Evolutionary conservation across 2,329 filamentous ascomycete species (phyloP).

Genomic region (Rutstroemia sp.): DNA sequence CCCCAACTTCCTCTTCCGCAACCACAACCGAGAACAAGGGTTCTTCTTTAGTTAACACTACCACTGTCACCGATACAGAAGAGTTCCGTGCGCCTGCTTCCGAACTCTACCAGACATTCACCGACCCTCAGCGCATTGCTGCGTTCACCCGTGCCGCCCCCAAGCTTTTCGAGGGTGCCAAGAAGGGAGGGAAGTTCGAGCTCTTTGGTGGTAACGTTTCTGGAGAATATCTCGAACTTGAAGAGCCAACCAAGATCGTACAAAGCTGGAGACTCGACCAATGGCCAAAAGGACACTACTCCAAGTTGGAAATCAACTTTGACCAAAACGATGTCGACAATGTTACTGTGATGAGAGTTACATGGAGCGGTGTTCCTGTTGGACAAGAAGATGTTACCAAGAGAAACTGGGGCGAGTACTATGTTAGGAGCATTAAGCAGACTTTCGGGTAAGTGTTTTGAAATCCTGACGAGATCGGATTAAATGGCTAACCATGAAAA

Average conservation of each 20-base stretch:
- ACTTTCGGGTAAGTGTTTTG: conserved; percentile 64
- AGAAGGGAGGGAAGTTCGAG: conserved; percentile 83
- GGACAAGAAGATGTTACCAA: conserved; percentile 96
- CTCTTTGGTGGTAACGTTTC: conserved; percentile 93
- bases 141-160: conserved; percentile 88
- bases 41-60: conserved; percentile 64
- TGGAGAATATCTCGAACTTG: conserved; percentile 77
- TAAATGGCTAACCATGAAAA: neutral
- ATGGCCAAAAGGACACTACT: conserved; percentile 89
- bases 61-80: conserved; percentile 78
- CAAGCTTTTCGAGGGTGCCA: conserved; percentile 81
- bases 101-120: conserved; percentile 88
- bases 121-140: conserved; percentile 79
- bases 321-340: conserved; percentile 94
- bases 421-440: conserved; percentile 82
- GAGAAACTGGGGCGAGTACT: conserved; percentile 94
- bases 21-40: conserved; percentile 38
- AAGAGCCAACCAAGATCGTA: conserved; percentile 74
- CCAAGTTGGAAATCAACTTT: conserved; percentile 82
- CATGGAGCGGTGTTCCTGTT: conserved; percentile 87
- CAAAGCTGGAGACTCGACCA: conserved; percentile 94
- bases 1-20: conserved; percentile 36
- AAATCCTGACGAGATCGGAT: neutral
- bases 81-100: conserved; percentile 94
- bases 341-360: conserved; percentile 90